phyloP scores from a whole-genome alignment of 108 stramenopile genomes.

The Cyclotella sp. region DNA sequence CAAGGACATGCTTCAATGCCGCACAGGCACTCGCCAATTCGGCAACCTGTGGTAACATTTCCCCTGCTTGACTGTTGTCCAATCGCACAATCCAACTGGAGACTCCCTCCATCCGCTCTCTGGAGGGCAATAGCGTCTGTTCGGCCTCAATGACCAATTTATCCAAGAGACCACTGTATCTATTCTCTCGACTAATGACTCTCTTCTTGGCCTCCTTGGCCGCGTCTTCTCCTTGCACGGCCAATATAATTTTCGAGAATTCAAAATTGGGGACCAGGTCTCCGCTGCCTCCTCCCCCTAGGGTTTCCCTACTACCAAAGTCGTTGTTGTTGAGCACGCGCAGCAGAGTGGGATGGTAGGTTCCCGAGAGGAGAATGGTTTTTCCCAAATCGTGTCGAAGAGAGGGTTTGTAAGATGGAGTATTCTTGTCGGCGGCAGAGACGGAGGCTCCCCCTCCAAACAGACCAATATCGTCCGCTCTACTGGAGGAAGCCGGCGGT shows the following conservation, averaged over 20 bases:
- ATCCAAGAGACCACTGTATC: conserved; percentile 89
- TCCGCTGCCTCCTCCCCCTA: not conserved
- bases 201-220: conserved; percentile 75
- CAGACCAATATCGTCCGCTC: conserved; percentile 17
- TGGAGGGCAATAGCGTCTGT: conserved; percentile 43
- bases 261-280: conserved; percentile 52
- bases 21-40: conserved; percentile 38
- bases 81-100: conserved; percentile 68
- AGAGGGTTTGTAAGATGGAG: conserved; percentile 15
- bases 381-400: conserved; percentile 31
- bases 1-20: conserved; percentile 63
- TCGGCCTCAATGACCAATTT: conserved; percentile 66
- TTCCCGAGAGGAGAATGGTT: conserved; percentile 34
- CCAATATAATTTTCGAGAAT: conserved; percentile 81
- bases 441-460: conserved; percentile 20
- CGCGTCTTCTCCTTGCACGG: conserved; percentile 63
- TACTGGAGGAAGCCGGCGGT: not conserved
- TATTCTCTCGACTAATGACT: conserved; percentile 72
- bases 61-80: not conserved
- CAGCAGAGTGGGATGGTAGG: conserved; percentile 24
- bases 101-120: conserved; percentile 61
- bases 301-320: conserved; percentile 11
- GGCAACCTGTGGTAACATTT: conserved; percentile 43
- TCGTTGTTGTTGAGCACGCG: conserved; percentile 38
- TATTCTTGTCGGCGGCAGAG: conserved; percentile 1